Base-by-base conservation (phyloP, 176 grass and related monocot species). In the Oryza nivara region DNA sequence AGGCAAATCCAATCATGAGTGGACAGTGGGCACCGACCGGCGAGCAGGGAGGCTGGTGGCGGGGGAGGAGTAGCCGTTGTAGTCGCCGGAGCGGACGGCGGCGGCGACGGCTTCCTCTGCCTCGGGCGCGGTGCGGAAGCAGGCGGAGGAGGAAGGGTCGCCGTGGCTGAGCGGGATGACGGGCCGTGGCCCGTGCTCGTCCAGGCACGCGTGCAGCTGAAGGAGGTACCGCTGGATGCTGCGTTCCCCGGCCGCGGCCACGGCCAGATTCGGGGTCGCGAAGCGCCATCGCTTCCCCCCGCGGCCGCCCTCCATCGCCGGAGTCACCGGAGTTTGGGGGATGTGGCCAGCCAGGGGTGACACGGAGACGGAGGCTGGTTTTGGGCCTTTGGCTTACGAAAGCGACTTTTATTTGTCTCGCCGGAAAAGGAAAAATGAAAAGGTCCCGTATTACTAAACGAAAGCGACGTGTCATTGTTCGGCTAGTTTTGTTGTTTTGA, bases 61-160 rank as follows among this genome's bases (percentile, higher is more conserved):
- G 22, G 28, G 49, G 22, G 87, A 82, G 0, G 84, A 17, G 78
- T 92, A 92, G 34, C 82, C 67, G 13, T 89, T 84, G 75, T 73
- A 83, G 36, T 86, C 38, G 15, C 73, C 80, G 7, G 87, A 92
- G 26, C 74, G 87, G 20, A 92, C n/a, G 4, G 90, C 79, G 1
- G 84, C 71, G 19, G 79, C 38, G 34, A 92, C 68, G 8, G 91
- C 91, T 15, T 89, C 87, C 52, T 70, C 91, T 15, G 87, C 91
- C 66, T 68, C 63, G 12, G 75, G 68, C 6, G 84, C 67, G 20
- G 80, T 89, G 48, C 75, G 83, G 80, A 92, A 92, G 90, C 64
- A 75, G 4, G 86, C 73, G 40, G 88, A 77, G n/a, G 82, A 64
- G 20, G 91, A 84, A 12, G 87, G 91, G 73, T 92, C 91, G 20